Evolutionary conservation across 768 basidiomycete genomes (phyloP).

Genomic region (Cystoderma amianthinum): DNA sequence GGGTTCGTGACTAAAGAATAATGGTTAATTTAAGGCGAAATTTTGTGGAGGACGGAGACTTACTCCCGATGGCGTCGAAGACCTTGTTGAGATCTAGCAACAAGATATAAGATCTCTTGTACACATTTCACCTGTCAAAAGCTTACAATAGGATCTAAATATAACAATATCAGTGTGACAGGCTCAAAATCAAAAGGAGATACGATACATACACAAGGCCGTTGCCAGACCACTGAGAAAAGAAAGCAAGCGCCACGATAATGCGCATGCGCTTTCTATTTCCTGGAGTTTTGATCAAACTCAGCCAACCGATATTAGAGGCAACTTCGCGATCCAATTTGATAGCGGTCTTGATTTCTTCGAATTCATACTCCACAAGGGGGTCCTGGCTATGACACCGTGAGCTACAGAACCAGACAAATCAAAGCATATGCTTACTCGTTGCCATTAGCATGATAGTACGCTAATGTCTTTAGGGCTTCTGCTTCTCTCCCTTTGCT

Average conservation of each 20-base stretch:
- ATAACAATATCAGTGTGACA: neutral
- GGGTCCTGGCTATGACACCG: constrained; percentile 34
- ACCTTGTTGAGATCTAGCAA: constrained; percentile 42
- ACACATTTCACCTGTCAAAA: neutral
- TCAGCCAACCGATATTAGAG: constrained; percentile 34
- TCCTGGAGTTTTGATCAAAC: constrained; percentile 39
- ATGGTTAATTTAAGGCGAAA: constrained; percentile 2
- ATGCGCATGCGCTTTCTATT: constrained; percentile 50
- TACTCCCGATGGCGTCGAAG: constrained; percentile 40
- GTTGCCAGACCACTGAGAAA: constrained; percentile 54
- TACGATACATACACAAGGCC: constrained; percentile 32
- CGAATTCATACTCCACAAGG: constrained; percentile 53
- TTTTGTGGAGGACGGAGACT: constrained; percentile 3
- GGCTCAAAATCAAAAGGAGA: constrained; percentile 10
- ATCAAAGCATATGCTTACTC: constrained; percentile 11
- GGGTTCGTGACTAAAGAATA: constrained; percentile 31
- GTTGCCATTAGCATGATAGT: constrained; percentile 51
- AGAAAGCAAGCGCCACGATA: constrained; percentile 51
- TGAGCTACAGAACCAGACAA: neutral
- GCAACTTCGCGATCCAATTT: constrained; percentile 33
- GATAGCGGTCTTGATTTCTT: constrained; percentile 58
- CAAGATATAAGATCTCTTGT: neutral
- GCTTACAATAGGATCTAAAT: constrained; percentile 38
- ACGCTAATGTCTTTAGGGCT: constrained; percentile 41
- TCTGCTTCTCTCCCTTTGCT: constrained; percentile 51